phyloP scores from a whole-genome alignment of 352 stramenopile genomes.

The Blastocystis sp. region DNA sequence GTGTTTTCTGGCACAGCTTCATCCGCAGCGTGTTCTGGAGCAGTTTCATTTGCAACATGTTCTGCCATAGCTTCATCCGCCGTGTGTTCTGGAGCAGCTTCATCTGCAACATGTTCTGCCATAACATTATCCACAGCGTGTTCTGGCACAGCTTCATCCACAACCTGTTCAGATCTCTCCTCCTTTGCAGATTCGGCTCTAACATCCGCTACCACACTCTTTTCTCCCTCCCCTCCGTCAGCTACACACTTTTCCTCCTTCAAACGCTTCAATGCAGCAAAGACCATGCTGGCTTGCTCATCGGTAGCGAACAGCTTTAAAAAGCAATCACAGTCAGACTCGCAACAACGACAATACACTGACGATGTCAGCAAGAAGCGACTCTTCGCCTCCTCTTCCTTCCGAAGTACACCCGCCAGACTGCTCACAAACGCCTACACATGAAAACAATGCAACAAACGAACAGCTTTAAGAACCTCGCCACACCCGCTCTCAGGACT shows the following conservation, averaged over 20 bases:
- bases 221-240: background rate
- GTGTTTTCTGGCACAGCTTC: no score
- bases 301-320: conserved; percentile 29
- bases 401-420: background rate
- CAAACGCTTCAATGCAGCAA: background rate
- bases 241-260: background rate
- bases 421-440: conserved; percentile 2
- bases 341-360: conserved; percentile 31
- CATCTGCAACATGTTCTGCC: background rate
- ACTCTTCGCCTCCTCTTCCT: background rate
- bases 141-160: background rate
- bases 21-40: background rate
- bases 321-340: background rate
- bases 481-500: conserved; percentile 12
- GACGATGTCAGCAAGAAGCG: conserved; percentile 9
- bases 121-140: background rate
- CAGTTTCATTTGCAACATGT: background rate
- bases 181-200: background rate
- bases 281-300: background rate
- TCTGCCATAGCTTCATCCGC: background rate
- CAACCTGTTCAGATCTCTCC: background rate
- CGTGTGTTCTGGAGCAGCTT: no score
- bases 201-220: background rate
- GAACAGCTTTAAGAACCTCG: conserved; percentile 22
- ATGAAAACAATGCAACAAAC: background rate